phyloP scores from a whole-genome alignment of 164 flowering plant genomes.

The Nymphaea thermarum region DNA sequence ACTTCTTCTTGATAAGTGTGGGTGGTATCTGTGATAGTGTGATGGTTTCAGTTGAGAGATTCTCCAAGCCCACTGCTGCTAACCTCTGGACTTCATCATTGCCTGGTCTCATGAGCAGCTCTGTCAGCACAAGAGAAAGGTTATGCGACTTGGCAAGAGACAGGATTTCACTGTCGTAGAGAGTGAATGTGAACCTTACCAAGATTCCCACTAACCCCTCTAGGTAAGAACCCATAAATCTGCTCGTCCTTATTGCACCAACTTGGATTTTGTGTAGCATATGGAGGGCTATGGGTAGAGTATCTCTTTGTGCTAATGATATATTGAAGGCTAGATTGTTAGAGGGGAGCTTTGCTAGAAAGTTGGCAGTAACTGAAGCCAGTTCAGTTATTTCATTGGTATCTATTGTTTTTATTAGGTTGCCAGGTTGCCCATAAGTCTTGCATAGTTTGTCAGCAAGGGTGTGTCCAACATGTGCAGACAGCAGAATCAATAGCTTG shows the following conservation, averaged over 20 bases:
- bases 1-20: conserved; percentile 11
- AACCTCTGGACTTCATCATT: conserved; percentile 64
- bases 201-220: conserved; percentile 71
- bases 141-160: conserved; percentile 32
- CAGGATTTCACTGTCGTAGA: conserved; percentile 46
- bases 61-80: conserved; percentile 58
- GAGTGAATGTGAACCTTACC: conserved; percentile 60
- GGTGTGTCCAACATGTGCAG: conserved; percentile 53
- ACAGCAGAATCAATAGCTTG: conserved; percentile 39
- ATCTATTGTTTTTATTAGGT: conserved; percentile 28
- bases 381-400: conserved; percentile 33
- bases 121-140: conserved; percentile 44
- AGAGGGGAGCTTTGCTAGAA: conserved; percentile 60
- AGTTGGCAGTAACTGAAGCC: conserved; percentile 42
- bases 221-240: conserved; percentile 35
- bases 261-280: conserved; percentile 30
- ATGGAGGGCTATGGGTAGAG: conserved; percentile 31
- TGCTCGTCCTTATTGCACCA: conserved; percentile 39
- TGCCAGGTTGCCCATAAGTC: conserved; percentile 54
- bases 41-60: conserved; percentile 46
- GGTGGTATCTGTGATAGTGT: conserved; percentile 41
- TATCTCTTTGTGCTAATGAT: conserved; percentile 33
- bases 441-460: conserved; percentile 54
- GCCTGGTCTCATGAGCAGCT: conserved; percentile 36
- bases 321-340: conserved; percentile 54